phyloP scores from a whole-genome alignment of 2,329 filamentous ascomycete genomes.

The Leptographium wingfieldii region DNA sequence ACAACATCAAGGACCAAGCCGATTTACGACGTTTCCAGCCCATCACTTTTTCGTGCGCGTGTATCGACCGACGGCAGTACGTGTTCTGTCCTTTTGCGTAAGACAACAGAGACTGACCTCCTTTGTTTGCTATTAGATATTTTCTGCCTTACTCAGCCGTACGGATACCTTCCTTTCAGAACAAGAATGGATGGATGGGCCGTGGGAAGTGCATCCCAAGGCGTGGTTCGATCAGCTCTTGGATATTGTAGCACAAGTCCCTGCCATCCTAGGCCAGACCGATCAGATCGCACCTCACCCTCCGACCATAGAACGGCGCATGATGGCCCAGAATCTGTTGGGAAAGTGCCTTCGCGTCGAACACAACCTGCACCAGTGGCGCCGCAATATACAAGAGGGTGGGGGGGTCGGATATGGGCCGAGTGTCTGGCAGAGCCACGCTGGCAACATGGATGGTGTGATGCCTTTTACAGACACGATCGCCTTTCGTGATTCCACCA shows the following conservation, averaged over 20 bases:
- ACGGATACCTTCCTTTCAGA: conserved; percentile 37
- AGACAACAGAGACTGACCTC: not conserved
- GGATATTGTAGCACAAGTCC: conserved; percentile 35
- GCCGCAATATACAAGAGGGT: conserved; percentile 18
- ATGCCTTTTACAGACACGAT: conserved; percentile 33
- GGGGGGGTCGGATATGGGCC: not conserved
- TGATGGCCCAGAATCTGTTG: conserved; percentile 35
- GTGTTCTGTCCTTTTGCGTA: conserved; percentile 14
- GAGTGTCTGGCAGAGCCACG: conserved; percentile 26
- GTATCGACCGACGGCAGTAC: conserved; percentile 39
- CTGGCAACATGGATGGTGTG: conserved; percentile 14
- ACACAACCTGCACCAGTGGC: conserved; percentile 35
- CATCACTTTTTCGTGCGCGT: conserved; percentile 46
- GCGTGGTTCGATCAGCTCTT: conserved; percentile 37
- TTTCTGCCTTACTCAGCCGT: conserved; percentile 35
- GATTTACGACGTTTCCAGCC: conserved; percentile 37
- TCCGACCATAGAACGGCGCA: conserved; percentile 27
- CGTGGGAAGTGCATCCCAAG: conserved; percentile 40
- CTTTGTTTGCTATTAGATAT: conserved; percentile 21
- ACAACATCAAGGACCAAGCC: conserved; percentile 29
- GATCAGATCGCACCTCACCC: conserved; percentile 29
- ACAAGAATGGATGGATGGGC: conserved; percentile 37
- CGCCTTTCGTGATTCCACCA: conserved; percentile 29
- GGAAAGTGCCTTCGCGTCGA: conserved; percentile 35
- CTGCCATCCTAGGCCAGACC: conserved; percentile 30